Percentiles rank a stretch among this genome's conserved stretches.
These are phyloP conservation scores for Tephrocybe sp. DNA, from an alignment of 768 basidiomycete genomes.

Conservation along the genomic window DNA sequence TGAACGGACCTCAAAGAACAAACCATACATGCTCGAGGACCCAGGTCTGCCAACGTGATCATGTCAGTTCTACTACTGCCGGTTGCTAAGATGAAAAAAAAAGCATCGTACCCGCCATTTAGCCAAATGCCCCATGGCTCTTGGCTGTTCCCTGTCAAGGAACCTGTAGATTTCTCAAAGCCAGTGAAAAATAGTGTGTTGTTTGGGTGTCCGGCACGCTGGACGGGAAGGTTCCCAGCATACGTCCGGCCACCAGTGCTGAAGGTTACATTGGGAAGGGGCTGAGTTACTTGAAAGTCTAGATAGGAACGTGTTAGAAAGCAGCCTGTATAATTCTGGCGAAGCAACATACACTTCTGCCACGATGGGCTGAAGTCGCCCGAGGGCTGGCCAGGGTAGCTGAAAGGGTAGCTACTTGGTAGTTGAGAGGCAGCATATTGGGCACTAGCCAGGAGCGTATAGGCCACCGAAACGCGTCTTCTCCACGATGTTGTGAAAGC, in stretches of 20 bases:
- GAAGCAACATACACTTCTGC: constrained; percentile 55
- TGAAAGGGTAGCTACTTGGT: constrained; percentile 47
- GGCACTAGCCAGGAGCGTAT: constrained; percentile 22
- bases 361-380: constrained; percentile 55
- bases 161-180: constrained; percentile 56
- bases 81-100: neutral
- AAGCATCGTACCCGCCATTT: constrained; percentile 59
- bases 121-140: constrained; percentile 77
- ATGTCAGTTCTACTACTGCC: neutral
- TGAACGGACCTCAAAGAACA: constrained; percentile 60
- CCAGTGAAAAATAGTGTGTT: constrained; percentile 68
- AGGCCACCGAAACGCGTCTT: constrained; percentile 22
- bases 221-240: constrained; percentile 65
- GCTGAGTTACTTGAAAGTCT: constrained; percentile 62
- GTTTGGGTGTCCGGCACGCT: constrained; percentile 59
- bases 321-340: no score
- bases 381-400: constrained; percentile 44
- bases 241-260: constrained; percentile 47
- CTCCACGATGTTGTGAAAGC: constrained; percentile 22
- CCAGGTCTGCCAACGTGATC: constrained; percentile 50
- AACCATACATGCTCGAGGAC: constrained; percentile 65
- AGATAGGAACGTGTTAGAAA: no score
- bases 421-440: constrained; percentile 27
- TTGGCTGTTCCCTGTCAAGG: constrained; percentile 44
- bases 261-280: constrained; percentile 64